Evolutionary conservation across 2,329 filamentous ascomycete species (phyloP).

Genomic region (Sclerotinia nivalis): DNA sequence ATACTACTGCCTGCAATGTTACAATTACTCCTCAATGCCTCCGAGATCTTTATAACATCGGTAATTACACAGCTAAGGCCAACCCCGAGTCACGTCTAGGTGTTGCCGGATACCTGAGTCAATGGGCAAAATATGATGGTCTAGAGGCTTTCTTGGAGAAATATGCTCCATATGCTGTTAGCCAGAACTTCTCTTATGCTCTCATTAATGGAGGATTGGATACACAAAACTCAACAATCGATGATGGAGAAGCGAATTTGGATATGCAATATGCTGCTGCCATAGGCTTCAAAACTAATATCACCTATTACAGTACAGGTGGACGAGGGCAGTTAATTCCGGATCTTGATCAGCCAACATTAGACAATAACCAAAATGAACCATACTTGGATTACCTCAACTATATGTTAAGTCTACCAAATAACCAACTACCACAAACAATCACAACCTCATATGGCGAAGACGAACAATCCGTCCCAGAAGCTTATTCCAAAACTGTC

Average conservation of each 20-base stretch:
- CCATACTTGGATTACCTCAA: slow-evolving; percentile 64
- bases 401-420: slow-evolving; percentile 53
- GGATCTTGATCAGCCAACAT: slow-evolving; percentile 48
- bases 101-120: slow-evolving; percentile 51
- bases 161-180: slow-evolving; percentile 30
- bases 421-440: slow-evolving; percentile 56
- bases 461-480: slow-evolving; percentile 64
- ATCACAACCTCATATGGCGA: slow-evolving; percentile 69
- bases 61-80: slow-evolving; percentile 51
- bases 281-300: slow-evolving; percentile 52
- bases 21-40: slow-evolving; percentile 43
- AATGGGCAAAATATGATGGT: slow-evolving; percentile 33
- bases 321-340: slow-evolving; percentile 47
- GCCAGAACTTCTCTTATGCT: slow-evolving; percentile 36
- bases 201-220: slow-evolving; percentile 43
- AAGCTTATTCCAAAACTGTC: slow-evolving; percentile 59
- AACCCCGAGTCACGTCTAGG: slow-evolving; percentile 59
- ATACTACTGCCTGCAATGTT: slow-evolving; percentile 35
- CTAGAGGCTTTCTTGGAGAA: slow-evolving; percentile 30
- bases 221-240: slow-evolving; percentile 41
- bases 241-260: slow-evolving; percentile 43
- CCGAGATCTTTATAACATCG: slow-evolving; percentile 41
- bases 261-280: slow-evolving; percentile 54
- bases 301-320: slow-evolving; percentile 56
- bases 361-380: slow-evolving; percentile 61